phyloP scores from a whole-genome alignment of 2,329 filamentous ascomycete species.

The Lasiodiplodia sp. region DNA sequence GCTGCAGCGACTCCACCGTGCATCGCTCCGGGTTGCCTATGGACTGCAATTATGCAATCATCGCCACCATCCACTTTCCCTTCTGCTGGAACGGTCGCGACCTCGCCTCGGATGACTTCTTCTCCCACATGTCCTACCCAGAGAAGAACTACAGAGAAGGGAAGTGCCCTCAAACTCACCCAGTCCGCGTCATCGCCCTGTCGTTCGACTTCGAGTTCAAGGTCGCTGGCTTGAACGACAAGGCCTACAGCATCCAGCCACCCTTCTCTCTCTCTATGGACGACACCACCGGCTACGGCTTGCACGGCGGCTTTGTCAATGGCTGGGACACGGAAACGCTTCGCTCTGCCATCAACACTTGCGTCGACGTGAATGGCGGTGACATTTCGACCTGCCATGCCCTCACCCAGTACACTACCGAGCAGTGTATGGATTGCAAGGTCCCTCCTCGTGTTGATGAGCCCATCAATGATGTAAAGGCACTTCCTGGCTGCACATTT shows the following conservation, averaged over 20 bases:
- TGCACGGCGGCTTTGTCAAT: conserved; percentile 70
- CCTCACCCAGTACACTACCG: conserved; percentile 34
- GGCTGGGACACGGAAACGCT: conserved; percentile 47
- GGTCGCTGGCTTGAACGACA: conserved; percentile 54
- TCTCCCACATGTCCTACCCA: conserved; percentile 34
- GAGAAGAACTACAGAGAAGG: conserved; percentile 34
- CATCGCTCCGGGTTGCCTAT: conserved; percentile 71
- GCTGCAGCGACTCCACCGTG: neutral
- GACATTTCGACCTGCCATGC: conserved; percentile 65
- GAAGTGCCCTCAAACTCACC: conserved; percentile 40
- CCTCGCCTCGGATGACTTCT: conserved; percentile 8
- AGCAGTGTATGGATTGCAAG: conserved; percentile 60
- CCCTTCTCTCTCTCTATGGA: conserved; percentile 71
- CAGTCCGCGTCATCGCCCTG: conserved; percentile 60
- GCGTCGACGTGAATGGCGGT: conserved; percentile 65
- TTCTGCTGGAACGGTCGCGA: conserved; percentile 46
- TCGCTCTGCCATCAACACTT: conserved; percentile 71
- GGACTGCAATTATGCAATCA: conserved; percentile 63
- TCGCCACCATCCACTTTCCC: conserved; percentile 74
- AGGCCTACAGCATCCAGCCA: conserved; percentile 52
- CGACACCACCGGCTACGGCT: conserved; percentile 75
- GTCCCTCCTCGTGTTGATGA: conserved; percentile 57
- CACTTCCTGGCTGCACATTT: conserved; percentile 65
- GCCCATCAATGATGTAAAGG: conserved; percentile 49
- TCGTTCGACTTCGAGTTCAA: conserved; percentile 60